Base-by-base conservation (phyloP, 306 rosid species). In the Sechiopsis laciniata region DNA sequence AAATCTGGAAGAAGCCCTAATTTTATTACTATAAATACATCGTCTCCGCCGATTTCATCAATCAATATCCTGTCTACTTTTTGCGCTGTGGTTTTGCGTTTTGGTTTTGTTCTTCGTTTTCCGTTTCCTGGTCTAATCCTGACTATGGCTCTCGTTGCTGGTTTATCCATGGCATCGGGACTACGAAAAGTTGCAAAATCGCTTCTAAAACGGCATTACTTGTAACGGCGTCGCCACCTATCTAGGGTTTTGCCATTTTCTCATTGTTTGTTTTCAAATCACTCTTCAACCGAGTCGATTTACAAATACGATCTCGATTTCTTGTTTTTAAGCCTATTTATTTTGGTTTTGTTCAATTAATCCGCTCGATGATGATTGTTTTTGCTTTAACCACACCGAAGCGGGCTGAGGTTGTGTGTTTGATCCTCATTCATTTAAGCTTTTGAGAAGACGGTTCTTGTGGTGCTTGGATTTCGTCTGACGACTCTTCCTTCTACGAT, bases 351-450 rank as follows among this genome's bases (percentile, higher is more conserved):
- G 7, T 48, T 46, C 51, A 50, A 51, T 15, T 0, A 13, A 16
- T 24, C 19, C 24, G 74, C 74, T 70, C 59, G 59, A 70, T 70
- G 74, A 70, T 70, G 74, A 70, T 70, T 70, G 22, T 51, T 70
- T 24, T 70, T 70, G 74, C 74, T 70, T 70, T 70, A 70, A 70
- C 74, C 74, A 70, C 74, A 70, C 58, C 74, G 74, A 70, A 51
- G 74, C 46, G 74, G 52, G 59, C 74, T 24, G 46, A 51, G 46
- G 74, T 3, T 51, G 74, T 16, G 21, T 51, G 29, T 19, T 13
- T 16, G 21, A 51, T 51, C 45, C 74, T 70, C 17, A 22, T 70
- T 70, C 74, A 8, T 70, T 70, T 70, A 51, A 51, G 59, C 74
- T 51, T 68, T 45, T 70, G 46, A 70, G 59, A 29, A 14, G 58